phyloP scores from a whole-genome alignment of 331 rosid genomes.

The Rosa hybrid region DNA sequence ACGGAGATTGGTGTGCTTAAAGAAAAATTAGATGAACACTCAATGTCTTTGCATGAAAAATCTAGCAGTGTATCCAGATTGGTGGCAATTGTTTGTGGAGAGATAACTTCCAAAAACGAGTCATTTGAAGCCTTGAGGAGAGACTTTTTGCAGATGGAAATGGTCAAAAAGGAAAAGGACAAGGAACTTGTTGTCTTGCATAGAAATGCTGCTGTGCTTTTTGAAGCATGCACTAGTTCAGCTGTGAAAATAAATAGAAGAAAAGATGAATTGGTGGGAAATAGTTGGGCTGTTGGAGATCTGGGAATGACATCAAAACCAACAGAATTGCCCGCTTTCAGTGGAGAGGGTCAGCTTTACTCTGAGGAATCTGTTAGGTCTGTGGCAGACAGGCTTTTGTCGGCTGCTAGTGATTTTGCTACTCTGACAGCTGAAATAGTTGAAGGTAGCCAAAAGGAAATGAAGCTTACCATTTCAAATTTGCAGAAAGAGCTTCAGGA shows the following conservation, averaged over 20 bases:
- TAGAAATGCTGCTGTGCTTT: conserved; percentile 53
- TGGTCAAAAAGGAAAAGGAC: conserved; percentile 46
- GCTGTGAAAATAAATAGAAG: conserved; percentile 52
- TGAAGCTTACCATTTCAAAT: conserved; percentile 62
- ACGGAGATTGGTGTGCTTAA: conserved; percentile 51
- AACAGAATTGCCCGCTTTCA: conserved; percentile 33
- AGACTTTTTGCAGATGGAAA: conserved; percentile 39
- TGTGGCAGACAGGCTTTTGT: conserved; percentile 56
- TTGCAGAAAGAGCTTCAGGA: conserved; percentile 92
- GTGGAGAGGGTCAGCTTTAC: conserved; percentile 32
- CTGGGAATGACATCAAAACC: conserved; percentile 24
- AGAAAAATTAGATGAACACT: conserved; percentile 55
- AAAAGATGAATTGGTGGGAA: conserved; percentile 65
- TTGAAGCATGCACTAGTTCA: conserved; percentile 63
- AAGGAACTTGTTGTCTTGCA: conserved; percentile 53
- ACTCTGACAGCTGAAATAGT: conserved; percentile 57
- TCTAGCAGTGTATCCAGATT: conserved; percentile 45
- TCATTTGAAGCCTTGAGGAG: conserved; percentile 56
- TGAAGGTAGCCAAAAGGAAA: conserved; percentile 65
- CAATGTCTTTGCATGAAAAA: conserved; percentile 52
- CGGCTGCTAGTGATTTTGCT: conserved; percentile 64
- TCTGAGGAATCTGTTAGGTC: conserved; percentile 64
- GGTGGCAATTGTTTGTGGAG: conserved; percentile 46
- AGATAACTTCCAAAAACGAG: conserved; percentile 63
- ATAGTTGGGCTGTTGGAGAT: conserved; percentile 35